phyloP scores from a whole-genome alignment of 176 grass and related monocot species.

The Oryza meyeriana region DNA sequence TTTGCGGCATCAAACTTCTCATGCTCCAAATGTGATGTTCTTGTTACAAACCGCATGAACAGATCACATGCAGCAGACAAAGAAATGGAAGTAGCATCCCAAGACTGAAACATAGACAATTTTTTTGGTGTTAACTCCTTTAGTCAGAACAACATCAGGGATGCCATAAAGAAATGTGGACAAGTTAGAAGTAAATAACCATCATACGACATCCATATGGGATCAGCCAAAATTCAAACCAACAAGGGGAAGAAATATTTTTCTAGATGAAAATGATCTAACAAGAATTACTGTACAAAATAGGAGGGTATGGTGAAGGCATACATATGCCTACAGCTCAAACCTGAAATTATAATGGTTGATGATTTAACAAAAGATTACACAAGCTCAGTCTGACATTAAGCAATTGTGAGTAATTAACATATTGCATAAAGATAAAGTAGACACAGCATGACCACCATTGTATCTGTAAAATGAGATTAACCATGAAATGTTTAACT shows the following conservation, averaged over 20 bases:
- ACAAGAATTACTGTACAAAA: not conserved
- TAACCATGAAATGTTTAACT: not conserved
- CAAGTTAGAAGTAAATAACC: not conserved
- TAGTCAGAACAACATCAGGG: not conserved
- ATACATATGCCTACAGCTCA: not conserved
- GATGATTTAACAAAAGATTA: not conserved
- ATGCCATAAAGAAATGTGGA: not conserved
- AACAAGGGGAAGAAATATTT: not conserved
- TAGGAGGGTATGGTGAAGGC: not conserved
- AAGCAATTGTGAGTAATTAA: not conserved
- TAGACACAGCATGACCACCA: not conserved
- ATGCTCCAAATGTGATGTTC: constrained; percentile 90
- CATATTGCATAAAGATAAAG: not conserved
- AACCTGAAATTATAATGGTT: not conserved
- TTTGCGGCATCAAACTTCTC: constrained; percentile 96
- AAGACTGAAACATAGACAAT: constrained; percentile 57
- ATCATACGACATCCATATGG: not conserved
- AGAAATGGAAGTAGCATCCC: constrained; percentile 93
- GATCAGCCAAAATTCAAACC: not conserved
- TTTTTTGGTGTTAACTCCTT: not conserved
- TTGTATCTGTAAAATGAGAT: not conserved
- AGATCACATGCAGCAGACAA: constrained; percentile 90
- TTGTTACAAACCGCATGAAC: constrained; percentile 96
- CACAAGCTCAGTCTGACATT: not conserved
- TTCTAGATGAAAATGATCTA: not conserved